These are phyloP conservation scores for Xylaria sp. DNA, from an alignment of 495 filamentous ascomycete genomes.

Conservation along the genomic window DNA sequence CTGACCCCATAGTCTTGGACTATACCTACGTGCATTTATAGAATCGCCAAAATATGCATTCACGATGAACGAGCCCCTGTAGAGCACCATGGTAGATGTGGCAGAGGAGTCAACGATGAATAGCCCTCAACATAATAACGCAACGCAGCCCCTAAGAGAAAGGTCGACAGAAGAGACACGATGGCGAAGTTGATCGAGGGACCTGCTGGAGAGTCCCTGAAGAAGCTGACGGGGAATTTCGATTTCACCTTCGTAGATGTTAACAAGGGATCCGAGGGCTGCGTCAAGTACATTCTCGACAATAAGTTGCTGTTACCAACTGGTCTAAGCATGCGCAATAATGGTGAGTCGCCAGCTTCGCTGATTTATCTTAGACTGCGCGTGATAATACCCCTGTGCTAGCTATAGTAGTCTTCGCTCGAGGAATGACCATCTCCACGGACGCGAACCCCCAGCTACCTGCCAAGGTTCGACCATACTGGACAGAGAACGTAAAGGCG, in stretches of 20 bases:
- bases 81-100: background rate
- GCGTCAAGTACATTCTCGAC: constrained; percentile 32
- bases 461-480: constrained; percentile 23
- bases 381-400: background rate
- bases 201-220: constrained; percentile 6
- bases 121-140: background rate
- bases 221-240: constrained; percentile 32
- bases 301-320: constrained; percentile 35
- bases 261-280: constrained; percentile 39
- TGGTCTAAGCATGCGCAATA: constrained; percentile 44
- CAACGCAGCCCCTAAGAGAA: background rate
- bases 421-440: constrained; percentile 26
- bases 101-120: background rate
- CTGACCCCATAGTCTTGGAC: background rate
- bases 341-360: constrained; percentile 29
- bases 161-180: background rate
- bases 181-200: constrained; percentile 35
- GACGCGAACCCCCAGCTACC: background rate
- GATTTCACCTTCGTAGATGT: constrained; percentile 44
- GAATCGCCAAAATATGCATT: background rate
- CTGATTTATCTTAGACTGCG: background rate
- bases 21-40: background rate
- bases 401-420: constrained; percentile 29
- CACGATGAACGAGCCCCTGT: background rate
- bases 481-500: constrained; percentile 23